Conservation (phyloP, 1,284 basidiomycete species). For the Athelia sp. region DNA sequence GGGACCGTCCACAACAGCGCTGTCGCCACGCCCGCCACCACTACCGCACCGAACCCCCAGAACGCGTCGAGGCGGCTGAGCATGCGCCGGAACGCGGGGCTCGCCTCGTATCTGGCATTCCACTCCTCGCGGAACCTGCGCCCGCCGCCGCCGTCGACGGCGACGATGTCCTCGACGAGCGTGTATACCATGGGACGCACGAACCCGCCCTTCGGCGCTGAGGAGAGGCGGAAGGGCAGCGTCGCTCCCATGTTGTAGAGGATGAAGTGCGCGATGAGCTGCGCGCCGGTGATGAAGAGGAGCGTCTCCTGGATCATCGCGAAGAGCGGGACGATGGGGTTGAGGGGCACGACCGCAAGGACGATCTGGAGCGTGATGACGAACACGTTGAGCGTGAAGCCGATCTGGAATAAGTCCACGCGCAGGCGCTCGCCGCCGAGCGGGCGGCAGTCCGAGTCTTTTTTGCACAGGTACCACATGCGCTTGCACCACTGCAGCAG, state of each 20-base stretch:
- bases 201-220: neutral
- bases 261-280: neutral
- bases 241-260: neutral
- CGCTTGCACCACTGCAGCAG: neutral
- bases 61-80: neutral
- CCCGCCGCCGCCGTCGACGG: conserved; percentile 1
- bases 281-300: neutral
- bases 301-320: neutral
- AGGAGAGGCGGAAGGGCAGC: neutral
- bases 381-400: neutral
- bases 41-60: neutral
- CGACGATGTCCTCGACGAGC: conserved; percentile 1
- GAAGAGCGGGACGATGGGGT: neutral
- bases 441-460: neutral
- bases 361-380: neutral
- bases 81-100: conserved; percentile 1
- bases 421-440: neutral
- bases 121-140: neutral
- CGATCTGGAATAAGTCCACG: neutral
- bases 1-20: neutral
- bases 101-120: neutral
- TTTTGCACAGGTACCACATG: neutral
- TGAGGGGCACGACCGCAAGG: neutral
- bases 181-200: neutral
- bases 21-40: neutral